Evolutionary conservation across 768 basidiomycete genomes (phyloP), one percentile per base, ranked within the genome.

Genomic region (Asterophora parasitica): DNA sequence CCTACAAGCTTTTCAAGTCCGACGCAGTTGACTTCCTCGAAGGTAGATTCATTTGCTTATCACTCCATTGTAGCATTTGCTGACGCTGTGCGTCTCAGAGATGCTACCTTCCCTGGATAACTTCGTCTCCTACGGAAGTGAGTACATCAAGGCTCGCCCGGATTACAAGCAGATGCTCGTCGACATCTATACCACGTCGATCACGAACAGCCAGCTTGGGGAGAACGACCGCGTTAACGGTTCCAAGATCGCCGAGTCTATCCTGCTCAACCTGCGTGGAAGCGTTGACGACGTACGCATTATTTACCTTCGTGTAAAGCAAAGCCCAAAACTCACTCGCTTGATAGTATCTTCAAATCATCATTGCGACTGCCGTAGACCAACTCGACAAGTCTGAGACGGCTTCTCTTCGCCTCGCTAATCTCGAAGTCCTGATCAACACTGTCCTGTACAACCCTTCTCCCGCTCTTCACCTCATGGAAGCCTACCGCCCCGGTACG

Each of bases 31-130:
- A 92, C 66, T 94, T 90, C 73, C 73, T 94, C 45, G 88, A 92
- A 56, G 91, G 91, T 85, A 43, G 46, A 75, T 65, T 38, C 44
- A 11, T 47, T 16, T 17, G 15, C 27, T 30, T 8, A 45, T 27
- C 6, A 9, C 44, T 34, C 16, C 2, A 19, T 8, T 9, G 7
- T 17, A 27, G n/a, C n/a, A n/a, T n/a, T 28, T 23, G 20, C 10
- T 16, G 11, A 9, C 37, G 13, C n/a, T 34, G n/a, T 39, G 42
- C 38, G 30, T 11, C 10, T 32, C 54, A 83, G 91, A 94, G 62
- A 93, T 92, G 88, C 75, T 91, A 19, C 88, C 89, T 9, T 82
- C 85, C 4, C 65, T 95, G 47, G 88, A 92, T 70, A 94, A 93
- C 73, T 89, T 91, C 61, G 73, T 95, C 44, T 88, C 88, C 11